These are phyloP conservation scores for Xylaria sp. DNA, from an alignment of 2,329 filamentous ascomycete genomes.

Conservation along the genomic window DNA sequence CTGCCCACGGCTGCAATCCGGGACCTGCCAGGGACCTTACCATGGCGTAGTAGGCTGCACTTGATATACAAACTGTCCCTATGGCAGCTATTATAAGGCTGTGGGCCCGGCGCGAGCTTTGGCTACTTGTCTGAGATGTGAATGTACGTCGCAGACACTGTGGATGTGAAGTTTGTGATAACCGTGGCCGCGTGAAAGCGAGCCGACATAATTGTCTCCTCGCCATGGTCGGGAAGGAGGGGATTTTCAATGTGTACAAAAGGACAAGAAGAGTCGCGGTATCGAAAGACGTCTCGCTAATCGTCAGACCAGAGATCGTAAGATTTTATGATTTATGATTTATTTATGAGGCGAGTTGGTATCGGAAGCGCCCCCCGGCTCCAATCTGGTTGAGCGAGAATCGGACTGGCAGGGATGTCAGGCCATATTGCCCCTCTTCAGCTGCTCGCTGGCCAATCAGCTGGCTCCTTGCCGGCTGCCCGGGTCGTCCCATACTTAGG, in stretches of 20 bases:
- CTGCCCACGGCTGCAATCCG: not conserved
- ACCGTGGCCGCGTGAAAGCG: constrained; percentile 38
- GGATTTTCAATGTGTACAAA: constrained; percentile 2
- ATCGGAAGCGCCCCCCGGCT: constrained; percentile 14
- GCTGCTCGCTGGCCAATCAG: constrained; percentile 13
- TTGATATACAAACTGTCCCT: constrained; percentile 37
- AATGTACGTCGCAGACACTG: constrained; percentile 39
- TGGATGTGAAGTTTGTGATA: constrained; percentile 32
- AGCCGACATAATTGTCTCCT: constrained; percentile 41
- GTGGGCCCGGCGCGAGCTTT: constrained; percentile 35
- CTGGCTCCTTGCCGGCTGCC: not conserved
- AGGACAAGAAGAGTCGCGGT: not conserved
- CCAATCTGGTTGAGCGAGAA: constrained; percentile 3
- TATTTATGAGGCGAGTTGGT: constrained; percentile 24
- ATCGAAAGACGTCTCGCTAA: constrained; percentile 28
- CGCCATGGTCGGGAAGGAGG: constrained; percentile 37
- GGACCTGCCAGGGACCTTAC: constrained; percentile 31
- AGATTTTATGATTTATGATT: too few relatives aligned
- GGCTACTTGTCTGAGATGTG: constrained; percentile 36
- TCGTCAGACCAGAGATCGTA: constrained; percentile 34
- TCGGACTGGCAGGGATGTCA: constrained; percentile 18
- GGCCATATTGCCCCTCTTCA: constrained; percentile 24
- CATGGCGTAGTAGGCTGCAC: constrained; percentile 42
- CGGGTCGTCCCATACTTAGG: not conserved
- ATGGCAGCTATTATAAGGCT: constrained; percentile 37